Evolutionary conservation across 2,329 filamentous ascomycete genomes (phyloP).

Genomic region (Pseudogymnoascus sp.): DNA sequence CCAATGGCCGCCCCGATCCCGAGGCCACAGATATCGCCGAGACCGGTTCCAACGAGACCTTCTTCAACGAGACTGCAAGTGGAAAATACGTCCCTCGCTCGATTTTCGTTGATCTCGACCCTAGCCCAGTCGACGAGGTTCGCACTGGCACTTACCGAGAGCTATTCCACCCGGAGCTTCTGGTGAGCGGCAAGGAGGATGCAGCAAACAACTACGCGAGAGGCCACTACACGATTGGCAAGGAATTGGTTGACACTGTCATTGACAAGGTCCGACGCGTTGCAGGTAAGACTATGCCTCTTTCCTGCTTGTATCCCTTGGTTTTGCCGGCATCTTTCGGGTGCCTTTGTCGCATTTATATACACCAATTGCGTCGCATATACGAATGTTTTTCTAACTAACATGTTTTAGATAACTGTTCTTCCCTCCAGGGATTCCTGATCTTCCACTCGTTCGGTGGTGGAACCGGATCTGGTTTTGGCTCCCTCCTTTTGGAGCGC

Average conservation of each 20-base stretch:
- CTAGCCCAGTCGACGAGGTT: conserved; percentile 61
- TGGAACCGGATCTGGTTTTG: conserved; percentile 60
- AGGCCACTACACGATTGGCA: conserved; percentile 62
- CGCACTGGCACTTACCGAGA: conserved; percentile 54
- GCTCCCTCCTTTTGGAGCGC: conserved; percentile 56
- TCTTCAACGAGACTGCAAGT: conserved; percentile 56
- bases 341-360: background rate
- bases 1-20: conserved; percentile 51
- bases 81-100: conserved; percentile 63
- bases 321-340: background rate
- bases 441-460: conserved; percentile 64
- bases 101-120: conserved; percentile 61
- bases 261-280: conserved; percentile 58
- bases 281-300: conserved; percentile 39
- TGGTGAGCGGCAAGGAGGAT: conserved; percentile 63
- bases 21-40: conserved; percentile 45
- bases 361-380: background rate
- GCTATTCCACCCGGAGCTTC: conserved; percentile 57
- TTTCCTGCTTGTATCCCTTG: background rate
- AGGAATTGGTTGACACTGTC: conserved; percentile 57
- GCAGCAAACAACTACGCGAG: conserved; percentile 64
- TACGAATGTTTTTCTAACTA: background rate
- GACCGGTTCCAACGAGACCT: conserved; percentile 54
- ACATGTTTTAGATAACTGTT: conserved; percentile 49
- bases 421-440: conserved; percentile 58